phyloP scores from a whole-genome alignment of 2,329 filamentous ascomycete genomes.

The Ophiocordyceps camponoti-saundersi region DNA sequence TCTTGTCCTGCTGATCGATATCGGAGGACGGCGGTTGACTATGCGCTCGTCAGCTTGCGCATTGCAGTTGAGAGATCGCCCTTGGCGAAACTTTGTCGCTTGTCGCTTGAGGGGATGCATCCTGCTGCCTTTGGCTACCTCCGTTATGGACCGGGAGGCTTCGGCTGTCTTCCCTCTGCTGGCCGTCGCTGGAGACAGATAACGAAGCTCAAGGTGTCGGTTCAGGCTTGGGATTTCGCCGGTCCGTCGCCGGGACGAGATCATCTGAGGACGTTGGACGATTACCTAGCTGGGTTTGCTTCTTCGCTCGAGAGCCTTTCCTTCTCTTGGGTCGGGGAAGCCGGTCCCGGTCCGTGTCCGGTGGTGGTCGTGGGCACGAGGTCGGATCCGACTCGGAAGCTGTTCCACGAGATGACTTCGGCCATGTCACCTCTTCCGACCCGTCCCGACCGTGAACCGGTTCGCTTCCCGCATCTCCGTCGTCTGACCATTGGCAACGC shows the following conservation, averaged over 20 bases:
- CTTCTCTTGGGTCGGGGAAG: slow-evolving; percentile 61
- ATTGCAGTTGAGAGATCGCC: slow-evolving; percentile 65
- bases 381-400: slow-evolving; percentile 47
- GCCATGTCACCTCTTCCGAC: slow-evolving; percentile 46
- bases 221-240: slow-evolving; percentile 52
- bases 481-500: slow-evolving; percentile 58
- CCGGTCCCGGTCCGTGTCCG: slow-evolving; percentile 50
- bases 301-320: slow-evolving; percentile 49
- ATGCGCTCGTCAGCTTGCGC: slow-evolving; percentile 71
- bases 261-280: slow-evolving; percentile 64
- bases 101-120: slow-evolving; percentile 61
- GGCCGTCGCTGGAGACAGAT: slow-evolving; percentile 64
- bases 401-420: slow-evolving; percentile 47
- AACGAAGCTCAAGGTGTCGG: slow-evolving; percentile 52
- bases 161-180: slow-evolving; percentile 58
- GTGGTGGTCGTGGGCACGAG: slow-evolving; percentile 36
- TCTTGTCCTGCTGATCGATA: slow-evolving; percentile 54
- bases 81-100: slow-evolving; percentile 45
- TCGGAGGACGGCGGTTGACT: slow-evolving; percentile 66
- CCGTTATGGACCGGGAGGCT: slow-evolving; percentile 48
- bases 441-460: slow-evolving; percentile 31
- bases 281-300: slow-evolving; percentile 59
- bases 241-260: slow-evolving; percentile 43
- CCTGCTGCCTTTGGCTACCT: slow-evolving; percentile 63
- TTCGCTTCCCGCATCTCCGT: slow-evolving; percentile 50